Base-by-base conservation (phyloP, 225 moss, liverwort and hornwort species). In the Sphagnum contortum region DNA sequence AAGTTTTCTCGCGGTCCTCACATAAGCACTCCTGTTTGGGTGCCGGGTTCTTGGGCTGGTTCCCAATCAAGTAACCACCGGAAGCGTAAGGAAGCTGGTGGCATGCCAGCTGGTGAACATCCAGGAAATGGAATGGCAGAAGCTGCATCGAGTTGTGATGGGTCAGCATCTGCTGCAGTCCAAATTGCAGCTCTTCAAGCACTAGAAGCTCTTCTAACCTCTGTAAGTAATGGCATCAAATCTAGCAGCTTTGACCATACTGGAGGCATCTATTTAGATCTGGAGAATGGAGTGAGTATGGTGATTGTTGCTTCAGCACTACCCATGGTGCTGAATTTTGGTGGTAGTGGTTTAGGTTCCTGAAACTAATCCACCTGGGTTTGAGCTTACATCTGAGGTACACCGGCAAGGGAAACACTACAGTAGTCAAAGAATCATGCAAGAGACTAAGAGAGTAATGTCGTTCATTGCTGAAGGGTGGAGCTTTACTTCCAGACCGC, bases 161-260 rank as follows among this genome's bases (percentile, higher is more conserved):
- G 87, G 52, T 65, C 79, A 46, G 93, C 85, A 48, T 76, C 89
- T 55, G 73, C 79, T 58, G 83, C 91, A 60, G 98, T 98, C 51
- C 98, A 93, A 76, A 84, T 89, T 69, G 98, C 98, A 63, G 98
- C 98, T 71, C 83, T 98, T 11, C 83, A 82, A 71, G 93, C 98
- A 52, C 77, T 98, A 12, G 93, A 93, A 70, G 93, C 98, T 14
- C 98, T 98, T 63, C 90, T 98, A 63, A 89, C 98, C 10, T 89
- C 90, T 71, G 98, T 93, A 66, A 80, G 90, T 75, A 29, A 29
- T 29, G 8, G 53, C 2, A 4, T 29, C 29, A 29, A 29, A 29
- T 29, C 29, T 29, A 29, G 29, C 29, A 29, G 29, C 29, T 29
- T 29, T 29, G 29, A 29, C 29, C 29, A 29, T 29, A 29, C 29